Evolutionary conservation across 352 stramenopile species (phyloP).

Genomic region (Globisporangium apiculatum): DNA sequence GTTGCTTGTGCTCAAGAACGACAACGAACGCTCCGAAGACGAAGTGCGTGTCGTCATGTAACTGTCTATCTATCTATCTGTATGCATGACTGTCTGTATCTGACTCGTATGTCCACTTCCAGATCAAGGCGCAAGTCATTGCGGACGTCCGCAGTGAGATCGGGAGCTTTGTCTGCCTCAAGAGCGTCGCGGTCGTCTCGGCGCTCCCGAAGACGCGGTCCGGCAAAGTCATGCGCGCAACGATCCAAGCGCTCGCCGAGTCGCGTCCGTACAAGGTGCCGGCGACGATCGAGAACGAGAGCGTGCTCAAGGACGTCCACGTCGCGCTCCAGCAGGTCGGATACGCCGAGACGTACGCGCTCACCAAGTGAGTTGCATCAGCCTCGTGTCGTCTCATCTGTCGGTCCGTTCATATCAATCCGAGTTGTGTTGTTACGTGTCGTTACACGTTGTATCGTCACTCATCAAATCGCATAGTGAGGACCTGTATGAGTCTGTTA

Average conservation of each 20-base stretch:
- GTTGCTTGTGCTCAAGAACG: constrained; percentile 24
- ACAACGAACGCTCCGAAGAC: constrained; percentile 15
- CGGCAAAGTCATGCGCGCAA: constrained; percentile 28
- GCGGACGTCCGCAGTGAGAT: constrained; percentile 17
- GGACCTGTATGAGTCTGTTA: background rate
- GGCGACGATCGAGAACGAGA: constrained; percentile 38
- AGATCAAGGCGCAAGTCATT: constrained; percentile 21
- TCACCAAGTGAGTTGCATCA: constrained; percentile 11
- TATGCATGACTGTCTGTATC: background rate
- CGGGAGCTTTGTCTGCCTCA: constrained; percentile 27
- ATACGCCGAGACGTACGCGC: constrained; percentile 19
- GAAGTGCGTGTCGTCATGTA: constrained; percentile 7
- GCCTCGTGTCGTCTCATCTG: no score
- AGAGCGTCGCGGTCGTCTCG: constrained; percentile 18
- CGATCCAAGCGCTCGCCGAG: constrained; percentile 34
- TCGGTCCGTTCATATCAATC: background rate
- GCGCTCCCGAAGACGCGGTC: constrained; percentile 26
- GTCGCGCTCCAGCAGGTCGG: constrained; percentile 23
- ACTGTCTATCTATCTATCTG: background rate
- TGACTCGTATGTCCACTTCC: no score
- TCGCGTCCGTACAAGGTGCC: constrained; percentile 26
- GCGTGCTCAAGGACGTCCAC: constrained; percentile 20
- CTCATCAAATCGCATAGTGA: no score
- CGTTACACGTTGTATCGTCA: no score
- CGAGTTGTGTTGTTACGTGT: constrained; percentile 3